These are phyloP conservation scores for Phanerochaete sordida DNA, from an alignment of 768 basidiomycete species.

Conservation along the genomic window DNA sequence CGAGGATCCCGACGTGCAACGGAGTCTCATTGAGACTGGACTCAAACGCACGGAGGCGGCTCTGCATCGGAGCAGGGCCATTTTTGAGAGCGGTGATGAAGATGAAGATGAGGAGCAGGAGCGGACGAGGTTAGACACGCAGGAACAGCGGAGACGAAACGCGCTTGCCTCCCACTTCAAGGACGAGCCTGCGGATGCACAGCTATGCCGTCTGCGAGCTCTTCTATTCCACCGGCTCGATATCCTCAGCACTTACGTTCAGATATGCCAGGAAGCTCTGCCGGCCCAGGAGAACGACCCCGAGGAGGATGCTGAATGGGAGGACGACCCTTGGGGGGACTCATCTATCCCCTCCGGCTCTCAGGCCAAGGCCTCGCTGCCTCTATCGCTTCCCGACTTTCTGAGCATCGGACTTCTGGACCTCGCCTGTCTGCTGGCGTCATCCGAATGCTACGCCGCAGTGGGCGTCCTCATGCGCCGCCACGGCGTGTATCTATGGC, in stretches of 20 bases:
- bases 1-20: conserved; percentile 53
- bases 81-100: conserved; percentile 13
- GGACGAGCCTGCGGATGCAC: conserved; percentile 54
- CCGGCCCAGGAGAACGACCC: conserved; percentile 16
- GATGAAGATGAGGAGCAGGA: conserved; percentile 18
- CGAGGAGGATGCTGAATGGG: conserved; percentile 57
- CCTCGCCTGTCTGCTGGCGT: conserved; percentile 64
- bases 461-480: conserved; percentile 55
- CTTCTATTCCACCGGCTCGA: conserved; percentile 69
- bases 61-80: conserved; percentile 42
- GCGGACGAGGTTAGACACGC: conserved; percentile 16
- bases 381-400: conserved; percentile 60
- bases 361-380: conserved; percentile 27
- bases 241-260: conserved; percentile 67
- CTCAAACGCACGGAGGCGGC: conserved; percentile 54
- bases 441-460: conserved; percentile 53
- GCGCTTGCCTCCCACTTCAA: conserved; percentile 52
- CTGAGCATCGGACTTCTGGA: conserved; percentile 53
- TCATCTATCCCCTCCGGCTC: conserved; percentile 23
- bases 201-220: conserved; percentile 60
- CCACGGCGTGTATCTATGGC: conserved; percentile 59
- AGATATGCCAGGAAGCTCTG: conserved; percentile 47
- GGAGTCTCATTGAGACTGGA: conserved; percentile 58
- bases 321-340: conserved; percentile 78
- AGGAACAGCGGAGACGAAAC: conserved; percentile 17